Base-by-base conservation (phyloP, 2,329 filamentous ascomycete genomes). In the Escovopsis sp. region DNA sequence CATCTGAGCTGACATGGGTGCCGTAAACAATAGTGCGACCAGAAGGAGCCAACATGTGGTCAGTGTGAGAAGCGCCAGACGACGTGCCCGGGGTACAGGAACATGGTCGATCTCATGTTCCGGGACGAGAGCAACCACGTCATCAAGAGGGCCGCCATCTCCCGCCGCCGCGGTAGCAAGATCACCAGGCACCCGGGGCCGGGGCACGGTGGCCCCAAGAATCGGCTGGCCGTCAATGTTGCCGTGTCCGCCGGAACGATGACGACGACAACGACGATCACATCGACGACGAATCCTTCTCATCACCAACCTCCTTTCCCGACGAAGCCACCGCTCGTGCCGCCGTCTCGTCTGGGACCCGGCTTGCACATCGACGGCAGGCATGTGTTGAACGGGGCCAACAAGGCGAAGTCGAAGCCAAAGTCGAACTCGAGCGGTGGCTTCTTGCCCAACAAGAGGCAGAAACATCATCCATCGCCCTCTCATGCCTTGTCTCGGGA, bases 61-160 rank as follows among this genome's bases (percentile, higher is more conserved):
- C 69, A 72, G 48, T 73, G 69, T 47, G 57, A 61, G 34, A 68
- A 69, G 46, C 62, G 66, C 29, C 58, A 65, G 38, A 57, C 65
- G 35, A 39, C 51, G 51, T 73, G 69, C 39, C 68, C 68, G 23
- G 69, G 69, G 37, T 73, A 73, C 44, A 57, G 68, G 30, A 67
- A 68, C 41, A 55, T 66, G 33, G 61, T 69, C 28, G 68, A 72
- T 42, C 58, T 72, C 40, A 70, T 72, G 58, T 72, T 73, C 43
- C 62, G 68, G 29, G 66, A 72, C 45, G 65, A 72, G 48, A 72
- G 65, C 42, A 61, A 59, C 23, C 65, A 68, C 46, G 68, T 72
- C 37, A 68, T 67, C 43, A 62, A 63, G 44, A 70, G 68, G 51
- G 65, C 63, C 31, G 60, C 57, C 35, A 58, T 49, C 18, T 43